These are phyloP conservation scores for Dictyophora rubrovolvata DNA, from an alignment of 768 basidiomycete genomes.

Conservation along the genomic window DNA sequence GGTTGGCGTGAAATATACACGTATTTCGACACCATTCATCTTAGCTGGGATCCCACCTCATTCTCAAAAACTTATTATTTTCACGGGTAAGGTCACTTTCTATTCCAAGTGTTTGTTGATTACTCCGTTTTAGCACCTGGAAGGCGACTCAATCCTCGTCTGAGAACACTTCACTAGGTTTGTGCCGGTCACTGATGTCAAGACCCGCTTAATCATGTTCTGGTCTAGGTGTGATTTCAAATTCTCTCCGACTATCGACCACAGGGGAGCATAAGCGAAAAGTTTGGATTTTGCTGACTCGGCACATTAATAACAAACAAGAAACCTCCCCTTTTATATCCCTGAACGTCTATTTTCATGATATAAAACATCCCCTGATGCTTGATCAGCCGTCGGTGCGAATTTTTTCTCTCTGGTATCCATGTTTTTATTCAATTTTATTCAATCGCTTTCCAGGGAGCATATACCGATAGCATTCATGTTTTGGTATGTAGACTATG, in stretches of 20 bases:
- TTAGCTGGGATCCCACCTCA: conserved; percentile 75
- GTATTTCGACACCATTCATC: conserved; percentile 69
- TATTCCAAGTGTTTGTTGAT: neutral
- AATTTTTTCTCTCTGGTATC: neutral
- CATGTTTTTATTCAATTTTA: neutral
- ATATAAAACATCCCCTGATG: conserved; percentile 10
- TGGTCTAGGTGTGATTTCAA: neutral
- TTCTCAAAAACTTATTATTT: conserved; percentile 42
- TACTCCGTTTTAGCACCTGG: conserved; percentile 19
- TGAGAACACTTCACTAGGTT: neutral
- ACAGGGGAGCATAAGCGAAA: conserved; percentile 14
- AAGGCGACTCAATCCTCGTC: conserved; percentile 34
- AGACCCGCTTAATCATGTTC: neutral
- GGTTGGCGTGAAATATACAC: conserved; percentile 70
- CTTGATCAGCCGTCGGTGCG: neutral
- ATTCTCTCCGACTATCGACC: neutral
- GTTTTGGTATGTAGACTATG: conserved; percentile 26
- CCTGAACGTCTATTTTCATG: conserved; percentile 30
- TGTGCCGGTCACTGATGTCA: neutral
- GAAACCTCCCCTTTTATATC: conserved; percentile 60
- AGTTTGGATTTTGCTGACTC: conserved; percentile 72
- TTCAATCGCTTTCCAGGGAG: conserved; percentile 19
- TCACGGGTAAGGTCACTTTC: conserved; percentile 51
- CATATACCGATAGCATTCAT: conserved; percentile 35
- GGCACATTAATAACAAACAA: conserved; percentile 58